Evolutionary conservation across 2,329 filamentous ascomycete genomes (phyloP), one percentile per base, ranked within the genome.

Genomic region (Elsinoe ampelina): DNA sequence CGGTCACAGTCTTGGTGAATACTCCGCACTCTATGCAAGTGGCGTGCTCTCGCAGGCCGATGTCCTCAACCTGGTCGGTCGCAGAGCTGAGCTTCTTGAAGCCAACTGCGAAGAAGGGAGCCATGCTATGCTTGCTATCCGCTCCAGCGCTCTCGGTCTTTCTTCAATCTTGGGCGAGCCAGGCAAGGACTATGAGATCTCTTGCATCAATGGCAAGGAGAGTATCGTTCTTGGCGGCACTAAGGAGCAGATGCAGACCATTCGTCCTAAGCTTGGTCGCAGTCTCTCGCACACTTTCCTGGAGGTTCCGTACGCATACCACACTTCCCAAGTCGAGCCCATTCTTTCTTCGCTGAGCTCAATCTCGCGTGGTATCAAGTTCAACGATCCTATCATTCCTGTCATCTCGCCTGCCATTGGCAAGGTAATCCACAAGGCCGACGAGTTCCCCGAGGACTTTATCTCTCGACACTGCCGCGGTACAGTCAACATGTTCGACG

Each of bases 1-100:
- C 2, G 68, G 68, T 0, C 68, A 70, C 54, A 64, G 65, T 54
- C 61, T 74, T 2, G 72, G 72, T 20, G 71, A 73, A 57, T 74
- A 72, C 58, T 69, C 70, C 2, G 72, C 72, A 3, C 54, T 74
- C 2, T 52, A 66, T 52, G 61, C 61, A 4, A 65, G 70, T n/a
- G 68, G 67, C 2, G 70, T 73, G 1, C 39, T 73, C 2, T 65
- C 67, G 3, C 63, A 58, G 3, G 58, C 38, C n/a, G 70, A 71
- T 42, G 61, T 65, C 1, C 63, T 75, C 5, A 68, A 62, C 55
- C 60, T 74, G 1, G 71, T 72, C 2, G 71, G 69, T 2, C 43
- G 39, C 1, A 59, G 72, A 19, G 71, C 72, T 1, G 22, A 63
- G 15, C 59, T 73, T 11, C 58, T 70, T 22, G 42, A 66, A 19